phyloP scores from a whole-genome alignment of 1,284 basidiomycete genomes.

The Austroboletus niveus region DNA sequence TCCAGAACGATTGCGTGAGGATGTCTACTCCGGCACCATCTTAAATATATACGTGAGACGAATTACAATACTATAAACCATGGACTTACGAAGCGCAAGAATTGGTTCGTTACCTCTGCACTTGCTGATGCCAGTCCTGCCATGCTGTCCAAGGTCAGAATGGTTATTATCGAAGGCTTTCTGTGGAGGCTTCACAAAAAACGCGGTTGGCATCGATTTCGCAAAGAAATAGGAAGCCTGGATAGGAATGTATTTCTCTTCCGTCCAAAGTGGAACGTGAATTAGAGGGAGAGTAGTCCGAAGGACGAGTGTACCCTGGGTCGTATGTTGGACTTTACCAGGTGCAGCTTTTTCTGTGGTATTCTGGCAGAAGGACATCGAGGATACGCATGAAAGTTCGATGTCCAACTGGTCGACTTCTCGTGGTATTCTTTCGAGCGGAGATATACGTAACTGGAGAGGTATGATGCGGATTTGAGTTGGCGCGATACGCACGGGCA shows the following conservation, averaged over 20 bases:
- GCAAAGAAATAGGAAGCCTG: constrained; percentile 60
- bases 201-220: constrained; percentile 53
- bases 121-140: neutral
- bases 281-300: constrained; percentile 39
- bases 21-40: constrained; percentile 83
- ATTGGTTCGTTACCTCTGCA: constrained; percentile 47
- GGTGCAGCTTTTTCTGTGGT: neutral
- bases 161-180: constrained; percentile 15
- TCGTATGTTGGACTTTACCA: neutral
- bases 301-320: constrained; percentile 9
- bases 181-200: constrained; percentile 55
- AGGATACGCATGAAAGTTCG: constrained; percentile 30
- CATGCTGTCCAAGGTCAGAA: neutral
- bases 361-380: constrained; percentile 14
- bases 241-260: constrained; percentile 37
- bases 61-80: neutral
- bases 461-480: constrained; percentile 61
- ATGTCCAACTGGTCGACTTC: constrained; percentile 36
- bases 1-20: constrained; percentile 53
- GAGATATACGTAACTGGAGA: constrained; percentile 43
- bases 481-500: constrained; percentile 47
- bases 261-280: constrained; percentile 43
- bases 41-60: constrained; percentile 22
- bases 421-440: constrained; percentile 26
- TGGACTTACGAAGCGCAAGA: constrained; percentile 64